These are phyloP conservation scores for Aspergillus quadrilineatus DNA, from an alignment of 2,329 filamentous ascomycete species.

Conservation along the genomic window DNA sequence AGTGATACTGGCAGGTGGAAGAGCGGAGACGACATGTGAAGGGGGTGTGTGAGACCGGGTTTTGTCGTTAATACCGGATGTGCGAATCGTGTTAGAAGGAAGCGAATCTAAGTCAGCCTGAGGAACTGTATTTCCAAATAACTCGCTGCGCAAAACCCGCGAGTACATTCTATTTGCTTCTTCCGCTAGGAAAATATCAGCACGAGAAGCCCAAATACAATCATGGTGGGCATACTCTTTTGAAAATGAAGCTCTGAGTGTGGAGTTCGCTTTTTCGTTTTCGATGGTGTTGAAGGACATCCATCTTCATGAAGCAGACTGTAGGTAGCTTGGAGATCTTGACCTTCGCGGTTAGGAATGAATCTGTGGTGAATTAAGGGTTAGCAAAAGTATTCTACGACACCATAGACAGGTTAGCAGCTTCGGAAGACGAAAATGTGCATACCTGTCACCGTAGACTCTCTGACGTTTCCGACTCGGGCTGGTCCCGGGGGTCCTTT, in stretches of 20 bases:
- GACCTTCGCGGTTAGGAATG: constrained; percentile 88
- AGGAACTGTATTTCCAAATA: constrained; percentile 88
- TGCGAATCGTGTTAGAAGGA: constrained; percentile 56
- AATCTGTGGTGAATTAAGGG: constrained; percentile 69
- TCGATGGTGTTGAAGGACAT: constrained; percentile 86
- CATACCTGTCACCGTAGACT: constrained; percentile 64
- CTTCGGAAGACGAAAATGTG: background rate
- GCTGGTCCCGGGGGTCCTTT: constrained; percentile 63
- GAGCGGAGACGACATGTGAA: constrained; percentile 59
- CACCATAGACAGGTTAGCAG: no score
- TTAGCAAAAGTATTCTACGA: no score
- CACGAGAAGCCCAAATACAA: background rate
- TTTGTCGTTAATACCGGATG: constrained; percentile 58
- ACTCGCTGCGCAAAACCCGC: constrained; percentile 78
- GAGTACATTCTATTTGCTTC: constrained; percentile 95
- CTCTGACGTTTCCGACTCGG: constrained; percentile 68
- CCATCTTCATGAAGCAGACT: constrained; percentile 88
- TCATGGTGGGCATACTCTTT: constrained; percentile 62
- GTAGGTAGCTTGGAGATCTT: constrained; percentile 91
- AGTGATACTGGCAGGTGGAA: constrained; percentile 73
- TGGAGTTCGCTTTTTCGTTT: constrained; percentile 77
- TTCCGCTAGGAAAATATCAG: constrained; percentile 59
- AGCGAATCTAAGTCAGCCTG: constrained; percentile 68
- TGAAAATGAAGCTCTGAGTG: constrained; percentile 93
- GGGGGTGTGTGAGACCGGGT: constrained; percentile 81